Evolutionary conservation across 805 yeast species (phyloP).

Genomic region (Spencermartinsiella europaea): DNA sequence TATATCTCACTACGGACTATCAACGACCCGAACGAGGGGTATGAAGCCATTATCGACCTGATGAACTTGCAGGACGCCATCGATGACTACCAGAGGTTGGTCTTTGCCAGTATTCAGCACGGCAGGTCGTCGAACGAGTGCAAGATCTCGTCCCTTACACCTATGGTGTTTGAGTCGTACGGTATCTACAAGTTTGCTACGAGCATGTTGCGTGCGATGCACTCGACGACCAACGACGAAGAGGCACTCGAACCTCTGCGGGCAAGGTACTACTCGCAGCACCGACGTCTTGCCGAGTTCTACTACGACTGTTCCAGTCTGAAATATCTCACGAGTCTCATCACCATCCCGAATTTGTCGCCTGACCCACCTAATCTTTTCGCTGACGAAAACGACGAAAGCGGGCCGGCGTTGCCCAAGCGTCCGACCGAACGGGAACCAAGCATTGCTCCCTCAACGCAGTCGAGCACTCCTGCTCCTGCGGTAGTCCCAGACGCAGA

Average conservation of each 20-base stretch:
- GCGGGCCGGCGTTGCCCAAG: constrained; percentile 37
- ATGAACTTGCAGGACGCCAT: constrained; percentile 81
- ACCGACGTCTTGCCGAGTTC: constrained; percentile 65
- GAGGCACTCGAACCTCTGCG: constrained; percentile 74
- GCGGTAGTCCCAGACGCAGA: constrained; percentile 26
- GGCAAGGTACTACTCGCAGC: constrained; percentile 67
- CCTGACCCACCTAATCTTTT: constrained; percentile 55
- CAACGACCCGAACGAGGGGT: constrained; percentile 93
- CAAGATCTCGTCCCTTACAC: constrained; percentile 80
- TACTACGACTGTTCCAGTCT: constrained; percentile 87
- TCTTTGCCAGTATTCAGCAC: constrained; percentile 65
- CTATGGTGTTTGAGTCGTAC: constrained; percentile 83
- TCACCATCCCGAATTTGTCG: constrained; percentile 69
- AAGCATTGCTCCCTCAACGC: constrained; percentile 22
- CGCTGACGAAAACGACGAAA: constrained; percentile 38
- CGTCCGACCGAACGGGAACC: constrained; percentile 32
- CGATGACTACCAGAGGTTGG: constrained; percentile 68
- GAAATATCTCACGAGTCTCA: constrained; percentile 71
- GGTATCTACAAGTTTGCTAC: constrained; percentile 88
- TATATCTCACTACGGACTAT: constrained; percentile 82
- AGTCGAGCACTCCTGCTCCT: constrained; percentile 26
- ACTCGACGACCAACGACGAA: constrained; percentile 62
- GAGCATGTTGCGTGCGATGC: constrained; percentile 86
- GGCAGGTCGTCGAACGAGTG: constrained; percentile 58
- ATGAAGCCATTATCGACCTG: constrained; percentile 78